A percentile compares a stretch with the other conserved stretches of the same genome.
Conservation (phyloP, 1,284 basidiomycete species). For the Cutaneotrichosporon cyanovorans region DNA sequence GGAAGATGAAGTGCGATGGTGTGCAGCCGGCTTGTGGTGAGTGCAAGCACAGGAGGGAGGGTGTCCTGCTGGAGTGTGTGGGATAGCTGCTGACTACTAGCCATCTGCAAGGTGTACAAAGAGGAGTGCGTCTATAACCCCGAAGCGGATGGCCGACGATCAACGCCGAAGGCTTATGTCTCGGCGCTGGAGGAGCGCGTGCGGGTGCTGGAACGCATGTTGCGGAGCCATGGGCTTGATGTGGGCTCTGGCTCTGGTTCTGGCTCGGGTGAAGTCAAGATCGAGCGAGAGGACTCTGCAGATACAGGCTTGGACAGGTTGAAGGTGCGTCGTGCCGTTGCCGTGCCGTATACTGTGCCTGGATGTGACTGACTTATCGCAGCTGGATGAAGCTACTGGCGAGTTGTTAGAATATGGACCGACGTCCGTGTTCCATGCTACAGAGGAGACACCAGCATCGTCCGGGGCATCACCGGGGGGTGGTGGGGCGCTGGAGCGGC, state of each 20-base stretch:
- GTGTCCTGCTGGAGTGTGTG: background rate
- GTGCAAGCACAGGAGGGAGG: background rate
- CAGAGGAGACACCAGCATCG: background rate
- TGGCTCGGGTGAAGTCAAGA: constrained; percentile 1
- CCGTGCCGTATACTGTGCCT: too few relatives aligned
- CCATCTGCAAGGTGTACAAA: constrained; percentile 20
- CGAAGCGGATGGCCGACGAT: constrained; percentile 18
- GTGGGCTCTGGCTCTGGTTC: background rate
- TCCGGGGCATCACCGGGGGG: too few relatives aligned
- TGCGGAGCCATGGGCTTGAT: constrained; percentile 7
- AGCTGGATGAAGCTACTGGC: constrained; percentile 18
- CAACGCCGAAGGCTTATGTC: constrained; percentile 18
- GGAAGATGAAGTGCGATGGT: constrained; percentile 20
- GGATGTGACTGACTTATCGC: background rate
- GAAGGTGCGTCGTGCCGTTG: too few relatives aligned
- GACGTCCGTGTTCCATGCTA: constrained; percentile 13
- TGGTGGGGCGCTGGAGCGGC: constrained; percentile 1
- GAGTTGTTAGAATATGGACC: constrained; percentile 17
- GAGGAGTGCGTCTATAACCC: constrained; percentile 20
- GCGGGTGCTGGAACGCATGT: constrained; percentile 13
- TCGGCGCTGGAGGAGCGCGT: constrained; percentile 16
- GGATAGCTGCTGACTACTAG: constrained; percentile 6
- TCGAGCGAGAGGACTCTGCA: background rate
- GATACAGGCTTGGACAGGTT: constrained; percentile 10
- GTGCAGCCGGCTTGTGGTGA: constrained; percentile 16